Percentiles rank a stretch among this genome's conserved stretches.
Evolutionary conservation across 129 eudicot genomes (phyloP).

Genomic region (Pulicaria dysenterica): DNA sequence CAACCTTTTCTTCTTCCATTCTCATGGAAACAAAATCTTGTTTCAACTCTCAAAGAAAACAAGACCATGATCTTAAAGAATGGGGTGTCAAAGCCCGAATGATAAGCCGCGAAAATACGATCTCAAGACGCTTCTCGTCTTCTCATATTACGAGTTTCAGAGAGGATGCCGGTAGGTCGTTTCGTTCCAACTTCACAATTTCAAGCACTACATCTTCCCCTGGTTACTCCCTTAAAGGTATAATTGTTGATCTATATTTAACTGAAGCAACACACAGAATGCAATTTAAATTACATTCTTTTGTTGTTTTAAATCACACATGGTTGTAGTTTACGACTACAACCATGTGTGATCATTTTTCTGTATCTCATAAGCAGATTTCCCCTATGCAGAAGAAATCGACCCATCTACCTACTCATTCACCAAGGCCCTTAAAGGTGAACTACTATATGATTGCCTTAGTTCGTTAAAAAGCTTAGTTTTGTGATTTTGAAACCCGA

Average conservation of each 20-base stretch:
- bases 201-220: constrained; percentile 95
- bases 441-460: not conserved
- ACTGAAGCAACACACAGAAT: not conserved
- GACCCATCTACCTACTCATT: constrained; percentile 92
- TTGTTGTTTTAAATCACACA: not conserved
- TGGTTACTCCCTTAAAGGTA: constrained; percentile 77
- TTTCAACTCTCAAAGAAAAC: constrained; percentile 30
- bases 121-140: constrained; percentile 77
- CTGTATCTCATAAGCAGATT: not conserved
- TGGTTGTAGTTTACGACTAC: not conserved
- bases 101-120: constrained; percentile 70
- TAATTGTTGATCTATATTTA: not conserved
- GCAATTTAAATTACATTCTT: not conserved
- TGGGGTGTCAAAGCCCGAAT: constrained; percentile 69
- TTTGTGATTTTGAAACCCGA: not conserved
- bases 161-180: constrained; percentile 61
- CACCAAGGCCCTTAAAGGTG: constrained; percentile 91
- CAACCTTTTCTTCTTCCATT: constrained; percentile 15
- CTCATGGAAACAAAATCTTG: constrained; percentile 48
- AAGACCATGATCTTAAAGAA: constrained; percentile 59
- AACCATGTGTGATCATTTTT: not conserved
- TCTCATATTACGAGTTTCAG: constrained; percentile 64
- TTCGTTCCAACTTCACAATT: constrained; percentile 65
- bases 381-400: constrained; percentile 60
- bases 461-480: too few relatives aligned